Base-by-base conservation (phyloP, 768 basidiomycete species). In the Auricularia sp. region DNA sequence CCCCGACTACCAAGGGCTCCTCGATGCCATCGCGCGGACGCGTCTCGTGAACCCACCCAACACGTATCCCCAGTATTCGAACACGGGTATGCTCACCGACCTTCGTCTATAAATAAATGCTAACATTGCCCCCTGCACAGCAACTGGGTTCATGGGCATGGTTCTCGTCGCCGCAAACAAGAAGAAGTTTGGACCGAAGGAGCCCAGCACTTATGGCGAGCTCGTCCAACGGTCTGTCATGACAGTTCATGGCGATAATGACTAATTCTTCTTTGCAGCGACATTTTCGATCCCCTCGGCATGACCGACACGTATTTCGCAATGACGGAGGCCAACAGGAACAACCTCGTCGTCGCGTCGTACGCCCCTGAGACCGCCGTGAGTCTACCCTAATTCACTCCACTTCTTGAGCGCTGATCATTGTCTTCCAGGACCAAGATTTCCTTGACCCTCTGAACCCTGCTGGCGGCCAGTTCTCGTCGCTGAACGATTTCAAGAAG, bases 381-480 rank as follows among this genome's bases (percentile, higher is more conserved):
- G 18, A 5, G 47, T 51, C 47, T 18, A 14, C 21, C 47, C 47
- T 6, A 6, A 7, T 10, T 51, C 47, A 18, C 21, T 21, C 3
- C 18, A 2, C 43, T 10, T 44, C 18, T 44, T 10, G 43, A 44
- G 18, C 11, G 47, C 47, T 51, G 47, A 10, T 6, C 1, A 16
- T 16, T 6, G 21, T 6, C 18, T 51, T 51, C 29, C 56, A 81
- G 76, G 80, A 82, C 62, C 68, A 70, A 11, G 73, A 75, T 61
- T 75, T 82, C 64, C 65, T 70, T 11, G 78, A 79, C 61, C 69
- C 74, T 0, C 69, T 70, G 65, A 80, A 82, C 64, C 74, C 82
- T 3, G 69, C 79, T 3, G 83, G 78, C 2, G 83, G 82, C 2
- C 83, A 85, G 66, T 81, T 80, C 67, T 76, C 78, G 65, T 83